Evolutionary conservation across 306 rosid genomes (phyloP), one percentile per base, ranked within the genome.

Genomic region (Hippophae gyantsensis): DNA sequence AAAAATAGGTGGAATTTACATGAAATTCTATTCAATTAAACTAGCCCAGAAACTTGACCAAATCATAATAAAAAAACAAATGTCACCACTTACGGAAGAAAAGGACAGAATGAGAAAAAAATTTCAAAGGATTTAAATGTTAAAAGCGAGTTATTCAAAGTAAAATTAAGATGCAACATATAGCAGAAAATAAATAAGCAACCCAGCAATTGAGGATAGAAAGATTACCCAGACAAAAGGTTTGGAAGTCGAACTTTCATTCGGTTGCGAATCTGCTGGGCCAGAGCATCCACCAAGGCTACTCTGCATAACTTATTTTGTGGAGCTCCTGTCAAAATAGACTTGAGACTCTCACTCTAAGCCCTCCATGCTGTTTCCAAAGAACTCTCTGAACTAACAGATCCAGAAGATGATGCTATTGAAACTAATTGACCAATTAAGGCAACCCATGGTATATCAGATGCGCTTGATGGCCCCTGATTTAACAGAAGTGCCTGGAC

Each of bases 321-420:
- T 67, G 99, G 96, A 42, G 94, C 95, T 71, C 99, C 99, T 38
- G 89, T 73, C 67, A 92, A 62, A 72, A 92, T 92, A 66, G 95
- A 87, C 70, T 87, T 92, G 10, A 92, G 88, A 76, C 95, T 92
- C 77, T 92, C 99, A 68, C 77, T 92, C 79, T 92, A 96, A 67
- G 99, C 99, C 69, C 61, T 88, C 99, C 99, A 92, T 8, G 99
- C 99, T 69, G 93, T 92, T 84, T 92, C 99, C 73, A 92, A 61
- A 40, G 99, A 92, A 80, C 47, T 88, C 57, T 92, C 99, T 26
- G 96, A 85, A 57, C 89, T 88, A 69, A 84, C 48, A 46, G 96
- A 88, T 67, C 95, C 99, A 75, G 99, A 88, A 27, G 96, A 69
- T 2, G 99, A 78, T 55, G 95, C 99, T 66, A 92, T 85, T 60